These are phyloP conservation scores for Tagetes erecta DNA, from an alignment of 129 eudicot species.

Conservation along the genomic window DNA sequence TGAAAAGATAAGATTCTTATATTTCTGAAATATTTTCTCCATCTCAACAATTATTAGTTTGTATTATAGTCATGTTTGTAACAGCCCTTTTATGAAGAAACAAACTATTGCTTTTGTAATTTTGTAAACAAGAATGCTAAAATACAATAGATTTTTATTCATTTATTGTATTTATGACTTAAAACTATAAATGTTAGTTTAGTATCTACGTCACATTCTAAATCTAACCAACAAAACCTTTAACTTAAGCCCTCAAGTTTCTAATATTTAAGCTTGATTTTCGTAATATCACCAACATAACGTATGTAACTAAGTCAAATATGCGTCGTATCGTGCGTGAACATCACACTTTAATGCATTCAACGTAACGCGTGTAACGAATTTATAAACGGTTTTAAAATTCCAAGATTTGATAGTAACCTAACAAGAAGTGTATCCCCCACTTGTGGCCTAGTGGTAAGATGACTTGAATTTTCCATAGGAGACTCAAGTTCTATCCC, in stretches of 20 bases:
- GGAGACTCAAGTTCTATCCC: no score
- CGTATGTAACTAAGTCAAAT: no score
- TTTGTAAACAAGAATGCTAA: neutral
- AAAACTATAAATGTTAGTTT: neutral
- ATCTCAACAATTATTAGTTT: constrained; percentile 3
- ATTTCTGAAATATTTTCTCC: neutral
- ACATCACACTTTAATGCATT: no score
- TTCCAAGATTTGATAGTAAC: neutral
- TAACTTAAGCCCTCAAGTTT: no score
- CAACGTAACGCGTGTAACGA: no score
- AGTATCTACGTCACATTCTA: no score
- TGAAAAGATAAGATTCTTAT: constrained; percentile 29
- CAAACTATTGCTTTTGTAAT: neutral
- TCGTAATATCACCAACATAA: no score
- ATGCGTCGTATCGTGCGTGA: no score
- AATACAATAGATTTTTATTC: neutral
- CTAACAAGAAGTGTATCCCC: neutral
- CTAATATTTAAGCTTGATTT: no score
- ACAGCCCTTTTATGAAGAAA: neutral
- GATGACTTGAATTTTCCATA: no score
- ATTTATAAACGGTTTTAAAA: neutral
- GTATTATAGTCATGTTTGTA: neutral
- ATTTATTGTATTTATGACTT: neutral
- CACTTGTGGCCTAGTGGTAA: no score
- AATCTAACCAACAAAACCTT: no score